Evolutionary conservation across 495 filamentous ascomycete genomes (phyloP), one percentile per base, ranked within the genome.

Genomic region (Tuber brumale): DNA sequence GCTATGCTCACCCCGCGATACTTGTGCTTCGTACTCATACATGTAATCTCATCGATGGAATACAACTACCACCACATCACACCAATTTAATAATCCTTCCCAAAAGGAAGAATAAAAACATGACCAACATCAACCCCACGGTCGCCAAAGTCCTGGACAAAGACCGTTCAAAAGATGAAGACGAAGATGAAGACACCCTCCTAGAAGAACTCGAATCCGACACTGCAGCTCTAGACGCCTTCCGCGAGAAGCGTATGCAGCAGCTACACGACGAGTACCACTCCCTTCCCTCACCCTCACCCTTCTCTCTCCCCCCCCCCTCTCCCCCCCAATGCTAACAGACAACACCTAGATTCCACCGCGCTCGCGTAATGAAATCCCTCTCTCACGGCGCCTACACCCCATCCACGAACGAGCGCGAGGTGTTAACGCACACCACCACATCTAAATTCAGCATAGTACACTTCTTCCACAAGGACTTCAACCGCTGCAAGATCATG

Each of bases 391-490:
- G 83, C 45, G 78, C 84, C 46, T 93, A 92, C 83, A 85, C 84
- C 0, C 89, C 91, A 21, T 85, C 92, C 69, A 86, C 85, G 73
- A 87, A 87, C 73, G 92, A 94, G 84, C 91, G 91, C 80, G 79
- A 85, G 19, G 82, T 93, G 18, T 88, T 94, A 81, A 89, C 92
- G 76, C 88, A 91, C 72, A 93, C 91, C 7, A 66, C 57, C 57
- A 18, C 76, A 44, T 88, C 87, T 0, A 87, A 90, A 75, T 85
- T 87, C 46, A 90, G 89, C 77, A 86, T 94, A 0, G 89, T 94
- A 41, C 92, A 94, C 83, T 94, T 94, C 85, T 89, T 87, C 76
- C 91, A 93, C 81, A 85, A 89, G 10, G 92, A 94, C 81, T 94
- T 94, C 84, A 85, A 86, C 9, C 88, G 92, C 14, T 94, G 92